Percentiles rank a stretch among this genome's conserved stretches.
phyloP scores from a whole-genome alignment of 2,329 filamentous ascomycete species.

The Berkeleyomyces rouxiae region DNA sequence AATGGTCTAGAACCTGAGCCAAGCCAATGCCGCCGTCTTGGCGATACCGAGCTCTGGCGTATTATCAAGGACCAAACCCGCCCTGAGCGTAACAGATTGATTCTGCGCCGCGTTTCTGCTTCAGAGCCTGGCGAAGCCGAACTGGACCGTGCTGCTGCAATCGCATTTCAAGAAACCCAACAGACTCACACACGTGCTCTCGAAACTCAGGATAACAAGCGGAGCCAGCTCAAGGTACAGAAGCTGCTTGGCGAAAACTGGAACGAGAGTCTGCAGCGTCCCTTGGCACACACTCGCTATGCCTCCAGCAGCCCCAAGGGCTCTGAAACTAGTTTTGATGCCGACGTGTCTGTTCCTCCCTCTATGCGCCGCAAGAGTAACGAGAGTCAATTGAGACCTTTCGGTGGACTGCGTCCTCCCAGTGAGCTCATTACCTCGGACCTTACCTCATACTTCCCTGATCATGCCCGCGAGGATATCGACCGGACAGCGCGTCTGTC shows the following conservation, averaged over 20 bases:
- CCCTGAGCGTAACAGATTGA: constrained; percentile 77
- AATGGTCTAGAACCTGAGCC: constrained; percentile 73
- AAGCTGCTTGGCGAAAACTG: constrained; percentile 79
- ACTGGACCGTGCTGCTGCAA: constrained; percentile 70
- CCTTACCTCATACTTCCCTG: constrained; percentile 90
- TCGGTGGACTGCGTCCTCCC: constrained; percentile 81
- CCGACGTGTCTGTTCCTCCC: constrained; percentile 32
- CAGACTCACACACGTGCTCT: constrained; percentile 51
- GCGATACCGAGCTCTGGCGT: constrained; percentile 75
- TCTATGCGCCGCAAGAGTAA: constrained; percentile 27
- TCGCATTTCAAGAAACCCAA: constrained; percentile 74
- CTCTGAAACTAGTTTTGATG: constrained; percentile 15
- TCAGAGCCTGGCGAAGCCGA: constrained; percentile 81
- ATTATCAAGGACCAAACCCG: constrained; percentile 77
- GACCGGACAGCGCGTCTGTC: constrained; percentile 90
- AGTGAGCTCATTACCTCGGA: constrained; percentile 97
- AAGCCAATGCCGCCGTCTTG: constrained; percentile 61
- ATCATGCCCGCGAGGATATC: constrained; percentile 84
- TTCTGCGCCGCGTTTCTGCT: constrained; percentile 79
- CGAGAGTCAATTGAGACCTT: constrained; percentile 46
- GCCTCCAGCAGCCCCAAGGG: constrained; percentile 43
- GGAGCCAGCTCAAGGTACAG: constrained; percentile 74
- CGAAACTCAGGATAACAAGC: constrained; percentile 44
- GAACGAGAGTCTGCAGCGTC: constrained; percentile 66
- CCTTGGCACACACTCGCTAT: constrained; percentile 54